These are phyloP conservation scores for Chlamydomonas reinhardtii DNA, from an alignment of 163 green algal genomes.

Conservation along the genomic window DNA sequence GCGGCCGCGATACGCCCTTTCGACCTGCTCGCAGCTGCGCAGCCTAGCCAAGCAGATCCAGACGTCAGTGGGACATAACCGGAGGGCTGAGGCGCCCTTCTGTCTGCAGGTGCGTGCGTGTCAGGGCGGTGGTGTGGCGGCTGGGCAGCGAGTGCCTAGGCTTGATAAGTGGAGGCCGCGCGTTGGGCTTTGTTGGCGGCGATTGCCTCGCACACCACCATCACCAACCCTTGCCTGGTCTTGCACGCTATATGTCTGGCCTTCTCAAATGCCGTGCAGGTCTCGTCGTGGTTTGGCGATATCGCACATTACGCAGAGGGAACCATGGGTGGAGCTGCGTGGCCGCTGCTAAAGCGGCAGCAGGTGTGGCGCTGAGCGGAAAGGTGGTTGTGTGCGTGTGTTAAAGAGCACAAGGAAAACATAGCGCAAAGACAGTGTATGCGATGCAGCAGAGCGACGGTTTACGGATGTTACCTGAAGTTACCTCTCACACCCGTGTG, in stretches of 20 bases:
- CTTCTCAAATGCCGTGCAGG: neutral
- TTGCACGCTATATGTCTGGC: neutral
- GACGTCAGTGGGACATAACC: slow-evolving; percentile 58
- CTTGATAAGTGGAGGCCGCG: no score
- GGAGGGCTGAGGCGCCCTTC: slow-evolving; percentile 45
- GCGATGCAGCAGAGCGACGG: no score
- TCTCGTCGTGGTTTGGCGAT: slow-evolving; percentile 46
- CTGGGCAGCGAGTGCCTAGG: no score
- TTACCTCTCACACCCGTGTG: no score
- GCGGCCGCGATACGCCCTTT: no score
- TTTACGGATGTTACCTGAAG: no score
- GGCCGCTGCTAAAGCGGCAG: slow-evolving; percentile 46
- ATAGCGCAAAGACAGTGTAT: no score
- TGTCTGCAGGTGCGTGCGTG: slow-evolving; percentile 23
- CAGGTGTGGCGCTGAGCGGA: neutral
- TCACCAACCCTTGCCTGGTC: neutral
- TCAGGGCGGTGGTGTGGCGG: no score
- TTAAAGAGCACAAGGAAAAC: no score
- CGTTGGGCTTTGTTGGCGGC: no score
- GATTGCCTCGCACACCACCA: no score
- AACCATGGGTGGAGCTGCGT: slow-evolving; percentile 46
- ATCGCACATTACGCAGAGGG: slow-evolving; percentile 34
- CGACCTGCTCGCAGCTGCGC: slow-evolving; percentile 58
- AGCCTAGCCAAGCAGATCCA: slow-evolving; percentile 75
- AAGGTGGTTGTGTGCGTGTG: neutral